Evolutionary conservation across 1,284 basidiomycete genomes (phyloP), one percentile per base, ranked within the genome.

Genomic region (Chiua sp.): DNA sequence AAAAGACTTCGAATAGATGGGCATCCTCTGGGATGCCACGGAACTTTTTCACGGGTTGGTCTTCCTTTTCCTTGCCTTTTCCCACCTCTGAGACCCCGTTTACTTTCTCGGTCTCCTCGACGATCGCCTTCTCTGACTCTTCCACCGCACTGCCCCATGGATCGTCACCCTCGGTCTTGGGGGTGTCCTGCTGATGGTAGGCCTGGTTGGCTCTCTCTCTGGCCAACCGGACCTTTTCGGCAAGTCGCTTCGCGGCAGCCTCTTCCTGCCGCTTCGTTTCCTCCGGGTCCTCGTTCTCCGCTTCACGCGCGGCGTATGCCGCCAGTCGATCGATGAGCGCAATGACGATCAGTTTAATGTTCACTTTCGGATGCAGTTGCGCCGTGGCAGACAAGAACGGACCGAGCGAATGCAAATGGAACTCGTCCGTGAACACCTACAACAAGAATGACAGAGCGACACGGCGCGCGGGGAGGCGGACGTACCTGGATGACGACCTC

Each of bases 271-370:
- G 81, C 75, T 92, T 93, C 13, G 92, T 92, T 78, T 96, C 94
- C 66, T 97, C 95, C 0, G 95, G 94, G 68, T 93, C 91, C 74
- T 98, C 95, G 66, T 80, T 95, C 78, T 98, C 96, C 0, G 95
- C 94, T 76, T 98, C 95, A 6, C 94, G 86, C 1, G 94, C 95
- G 35, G 96, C 96, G 69, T 96, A 98, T 1, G 93, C 88, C 0
- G 96, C 96, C 10, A 98, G 80, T n/a, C 96, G 87, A 77, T 98
- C 96, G 67, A 98, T 97, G 39, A 98, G 84, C 0, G 96, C 92
- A 59, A 98, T 98, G 59, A 98, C 96, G 66, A 98, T 98, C 63
- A 91, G 86, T 77, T 98, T 98, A 80, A 98, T 97, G 77, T 96
- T 97, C 67, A 98, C 96, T 71, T 96, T 93, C 30, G 94, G 94